Evolutionary conservation across 2,329 filamentous ascomycete genomes (phyloP).

Genomic region (Apiospora kogelbergensis): DNA sequence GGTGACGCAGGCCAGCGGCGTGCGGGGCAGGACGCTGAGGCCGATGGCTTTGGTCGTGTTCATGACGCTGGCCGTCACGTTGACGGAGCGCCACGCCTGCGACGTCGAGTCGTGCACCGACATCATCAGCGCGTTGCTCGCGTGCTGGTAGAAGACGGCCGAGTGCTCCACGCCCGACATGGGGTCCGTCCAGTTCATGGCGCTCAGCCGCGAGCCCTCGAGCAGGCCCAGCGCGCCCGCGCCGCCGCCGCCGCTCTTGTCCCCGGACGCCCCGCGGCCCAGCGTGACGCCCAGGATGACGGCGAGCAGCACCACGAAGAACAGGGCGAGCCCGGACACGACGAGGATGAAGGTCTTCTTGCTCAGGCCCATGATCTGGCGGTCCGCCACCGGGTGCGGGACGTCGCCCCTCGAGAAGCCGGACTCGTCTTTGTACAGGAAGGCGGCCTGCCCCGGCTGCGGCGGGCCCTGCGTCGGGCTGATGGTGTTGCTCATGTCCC

Average conservation of each 20-base stretch:
- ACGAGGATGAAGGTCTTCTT: constrained; percentile 5
- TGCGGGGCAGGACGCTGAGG: constrained; percentile 15
- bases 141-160: constrained; percentile 17
- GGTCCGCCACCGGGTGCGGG: neutral
- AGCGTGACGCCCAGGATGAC: constrained; percentile 6
- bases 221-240: constrained; percentile 1
- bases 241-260: neutral
- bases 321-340: neutral
- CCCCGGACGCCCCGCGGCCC: neutral
- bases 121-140: constrained; percentile 14
- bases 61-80: constrained; percentile 14
- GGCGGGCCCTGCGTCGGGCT: neutral
- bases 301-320: constrained; percentile 1
- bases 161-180: constrained; percentile 10
- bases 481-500: neutral
- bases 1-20: constrained; percentile 15
- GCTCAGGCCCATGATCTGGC: neutral
- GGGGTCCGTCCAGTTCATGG: constrained; percentile 18
- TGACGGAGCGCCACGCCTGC: constrained; percentile 12
- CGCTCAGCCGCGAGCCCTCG: constrained; percentile 8
- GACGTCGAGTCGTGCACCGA: constrained; percentile 13
- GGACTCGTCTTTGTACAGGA: neutral
- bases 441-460: neutral
- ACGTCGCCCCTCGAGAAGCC: neutral
- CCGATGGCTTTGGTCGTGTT: constrained; percentile 8